Conservation (phyloP, 1,284 basidiomycete genomes). For the Boletus hoseneyae region DNA sequence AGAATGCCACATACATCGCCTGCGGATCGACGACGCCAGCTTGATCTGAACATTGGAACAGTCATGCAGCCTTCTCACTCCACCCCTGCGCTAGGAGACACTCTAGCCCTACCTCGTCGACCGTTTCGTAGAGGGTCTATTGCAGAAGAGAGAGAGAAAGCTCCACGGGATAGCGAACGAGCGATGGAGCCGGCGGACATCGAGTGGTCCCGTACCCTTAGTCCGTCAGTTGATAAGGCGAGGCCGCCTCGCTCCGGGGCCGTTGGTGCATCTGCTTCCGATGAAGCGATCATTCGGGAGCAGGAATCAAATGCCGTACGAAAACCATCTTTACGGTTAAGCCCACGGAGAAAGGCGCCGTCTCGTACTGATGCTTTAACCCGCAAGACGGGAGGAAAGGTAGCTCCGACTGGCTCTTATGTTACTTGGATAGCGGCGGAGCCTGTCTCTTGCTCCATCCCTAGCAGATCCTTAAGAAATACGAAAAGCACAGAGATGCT, state of each 20-base stretch:
- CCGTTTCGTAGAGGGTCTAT: constrained; percentile 29
- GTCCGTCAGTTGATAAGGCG: constrained; percentile 18
- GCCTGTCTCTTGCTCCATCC: constrained; percentile 13
- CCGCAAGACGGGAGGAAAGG: constrained; percentile 25
- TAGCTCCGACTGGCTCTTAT: constrained; percentile 22
- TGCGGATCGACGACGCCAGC: constrained; percentile 28
- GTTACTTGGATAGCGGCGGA: constrained; percentile 29
- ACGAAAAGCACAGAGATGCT: constrained; percentile 31
- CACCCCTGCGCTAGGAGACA: constrained; percentile 28
- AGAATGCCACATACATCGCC: constrained; percentile 28
- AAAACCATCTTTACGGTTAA: constrained; percentile 19
- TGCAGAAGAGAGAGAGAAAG: constrained; percentile 27
- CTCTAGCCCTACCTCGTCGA: constrained; percentile 20
- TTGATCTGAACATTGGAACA: constrained; percentile 18
- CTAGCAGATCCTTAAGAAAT: constrained; percentile 23
- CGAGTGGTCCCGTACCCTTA: constrained; percentile 19
- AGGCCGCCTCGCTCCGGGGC: constrained; percentile 18
- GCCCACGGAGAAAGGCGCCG: constrained; percentile 20
- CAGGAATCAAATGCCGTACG: constrained; percentile 16
- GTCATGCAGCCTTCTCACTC: constrained; percentile 28
- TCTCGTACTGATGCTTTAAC: constrained; percentile 13
- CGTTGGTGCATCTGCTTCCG: constrained; percentile 18
- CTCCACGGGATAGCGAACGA: constrained; percentile 28
- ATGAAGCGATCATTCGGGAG: constrained; percentile 22
- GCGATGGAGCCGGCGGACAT: constrained; percentile 16